These are phyloP conservation scores for Lanmaoa pseudosensibilis DNA, from an alignment of 768 basidiomycete genomes.

Conservation along the genomic window DNA sequence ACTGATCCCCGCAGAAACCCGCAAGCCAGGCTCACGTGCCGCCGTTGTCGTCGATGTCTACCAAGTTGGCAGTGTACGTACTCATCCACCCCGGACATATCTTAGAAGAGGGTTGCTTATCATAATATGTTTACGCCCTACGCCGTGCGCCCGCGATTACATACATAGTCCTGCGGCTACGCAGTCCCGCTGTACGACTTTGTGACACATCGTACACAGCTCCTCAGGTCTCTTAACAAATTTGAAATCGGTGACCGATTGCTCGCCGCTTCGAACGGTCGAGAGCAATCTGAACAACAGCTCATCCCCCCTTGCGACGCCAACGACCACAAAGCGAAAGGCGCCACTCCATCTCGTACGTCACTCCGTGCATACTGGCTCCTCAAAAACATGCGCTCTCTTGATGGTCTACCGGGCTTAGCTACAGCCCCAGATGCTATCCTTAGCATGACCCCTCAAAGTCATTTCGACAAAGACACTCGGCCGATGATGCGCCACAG, in stretches of 20 bases:
- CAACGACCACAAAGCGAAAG: conserved; percentile 2
- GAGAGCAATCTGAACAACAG: not conserved
- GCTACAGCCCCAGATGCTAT: conserved; percentile 26
- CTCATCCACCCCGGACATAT: not conserved
- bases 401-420: conserved; percentile 60
- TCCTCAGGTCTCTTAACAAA: conserved; percentile 42
- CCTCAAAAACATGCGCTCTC: conserved; percentile 45
- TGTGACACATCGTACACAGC: conserved; percentile 52
- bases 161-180: conserved; percentile 61
- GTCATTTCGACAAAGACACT: conserved; percentile 20
- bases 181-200: conserved; percentile 63
- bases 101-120: not conserved
- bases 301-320: conserved; percentile 1
- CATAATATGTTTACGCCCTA: not conserved
- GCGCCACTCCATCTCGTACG: conserved; percentile 14
- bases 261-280: not conserved
- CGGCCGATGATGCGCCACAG: conserved; percentile 8
- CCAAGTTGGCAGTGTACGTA: conserved; percentile 49
- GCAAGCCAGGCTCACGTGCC: conserved; percentile 58
- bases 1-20: conserved; percentile 46
- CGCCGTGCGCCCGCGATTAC: not conserved
- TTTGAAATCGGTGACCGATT: conserved; percentile 44
- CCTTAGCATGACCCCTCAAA: conserved; percentile 7
- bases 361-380: conserved; percentile 58
- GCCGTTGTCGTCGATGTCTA: conserved; percentile 59